Conservation (phyloP, 495 filamentous ascomycete species). For the Neurospora sp. region DNA sequence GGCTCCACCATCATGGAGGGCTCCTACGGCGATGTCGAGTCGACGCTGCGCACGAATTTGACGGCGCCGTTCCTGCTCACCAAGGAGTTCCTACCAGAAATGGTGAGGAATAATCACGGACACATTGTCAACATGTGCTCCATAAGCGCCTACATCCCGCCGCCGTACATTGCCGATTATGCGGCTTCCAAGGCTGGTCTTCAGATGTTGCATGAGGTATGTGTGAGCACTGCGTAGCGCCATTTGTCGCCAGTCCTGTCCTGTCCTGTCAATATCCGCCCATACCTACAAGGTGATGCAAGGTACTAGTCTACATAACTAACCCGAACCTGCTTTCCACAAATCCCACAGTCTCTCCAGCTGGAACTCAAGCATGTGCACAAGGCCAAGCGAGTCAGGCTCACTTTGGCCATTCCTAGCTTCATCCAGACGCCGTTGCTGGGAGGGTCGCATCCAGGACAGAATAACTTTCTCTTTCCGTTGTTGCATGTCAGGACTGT, state of each 20-base stretch:
- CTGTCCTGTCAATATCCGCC: neutral
- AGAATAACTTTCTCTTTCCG: conserved; percentile 24
- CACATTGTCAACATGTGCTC: conserved; percentile 17
- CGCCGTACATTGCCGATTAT: conserved; percentile 15
- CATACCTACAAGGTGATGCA: neutral
- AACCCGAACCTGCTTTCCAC: neutral
- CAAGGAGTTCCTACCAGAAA: conserved; percentile 20
- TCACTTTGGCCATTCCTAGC: conserved; percentile 21
- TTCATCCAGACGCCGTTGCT: conserved; percentile 29
- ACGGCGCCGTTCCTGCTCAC: conserved; percentile 15
- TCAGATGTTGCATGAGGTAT: conserved; percentile 10
- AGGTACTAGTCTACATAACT: neutral
- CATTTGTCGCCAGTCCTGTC: neutral
- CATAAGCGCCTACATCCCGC: conserved; percentile 8
- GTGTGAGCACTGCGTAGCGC: neutral
- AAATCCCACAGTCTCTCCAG: conserved; percentile 4
- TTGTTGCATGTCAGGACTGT: conserved; percentile 30
- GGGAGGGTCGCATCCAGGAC: conserved; percentile 13
- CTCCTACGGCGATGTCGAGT: conserved; percentile 13
- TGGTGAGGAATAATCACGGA: conserved; percentile 15
- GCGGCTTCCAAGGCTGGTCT: conserved; percentile 16
- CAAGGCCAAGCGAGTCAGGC: conserved; percentile 21
- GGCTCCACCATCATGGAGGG: conserved; percentile 16
- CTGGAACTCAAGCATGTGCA: conserved; percentile 16
- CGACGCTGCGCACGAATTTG: conserved; percentile 17